Evolutionary conservation across 768 basidiomycete species (phyloP).

Genomic region (Trametes cinnabarina): DNA sequence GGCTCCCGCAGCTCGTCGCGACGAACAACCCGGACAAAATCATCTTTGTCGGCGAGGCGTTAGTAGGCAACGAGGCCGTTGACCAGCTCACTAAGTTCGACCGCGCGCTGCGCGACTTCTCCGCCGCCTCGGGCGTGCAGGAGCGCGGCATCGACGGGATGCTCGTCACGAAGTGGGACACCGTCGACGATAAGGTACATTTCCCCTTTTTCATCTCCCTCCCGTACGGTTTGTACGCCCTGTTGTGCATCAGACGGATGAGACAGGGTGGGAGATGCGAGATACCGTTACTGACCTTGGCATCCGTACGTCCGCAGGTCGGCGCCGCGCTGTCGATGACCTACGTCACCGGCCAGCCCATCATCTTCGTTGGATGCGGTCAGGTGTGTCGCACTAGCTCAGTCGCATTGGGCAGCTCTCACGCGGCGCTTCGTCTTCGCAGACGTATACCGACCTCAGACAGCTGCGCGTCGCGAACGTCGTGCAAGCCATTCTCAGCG

Average conservation of each 20-base stretch:
- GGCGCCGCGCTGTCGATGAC: slow-evolving; percentile 99
- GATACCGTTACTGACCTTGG: background rate
- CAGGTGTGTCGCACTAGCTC: slow-evolving; percentile 56
- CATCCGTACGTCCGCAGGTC: slow-evolving; percentile 52
- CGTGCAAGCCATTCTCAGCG: slow-evolving; percentile 86
- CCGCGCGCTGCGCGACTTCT: slow-evolving; percentile 89
- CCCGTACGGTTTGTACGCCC: no score
- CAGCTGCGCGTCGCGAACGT: slow-evolving; percentile 90
- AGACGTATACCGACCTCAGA: slow-evolving; percentile 96
- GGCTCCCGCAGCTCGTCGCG: slow-evolving; percentile 65
- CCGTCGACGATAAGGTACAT: slow-evolving; percentile 91
- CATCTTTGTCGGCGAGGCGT: slow-evolving; percentile 95
- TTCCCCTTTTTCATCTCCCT: background rate
- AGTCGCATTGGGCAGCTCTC: background rate
- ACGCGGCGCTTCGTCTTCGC: slow-evolving; percentile 3
- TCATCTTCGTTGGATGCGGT: slow-evolving; percentile 96
- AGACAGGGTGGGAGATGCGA: background rate
- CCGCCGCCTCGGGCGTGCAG: slow-evolving; percentile 63
- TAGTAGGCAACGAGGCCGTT: slow-evolving; percentile 98
- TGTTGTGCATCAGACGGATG: no score
- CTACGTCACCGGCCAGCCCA: slow-evolving; percentile 97
- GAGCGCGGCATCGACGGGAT: slow-evolving; percentile 97
- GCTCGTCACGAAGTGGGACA: slow-evolving; percentile 99
- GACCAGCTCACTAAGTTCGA: slow-evolving; percentile 98
- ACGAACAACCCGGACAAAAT: slow-evolving; percentile 97